These are phyloP conservation scores for Boletales sp. DNA, from an alignment of 768 basidiomycete species.

Conservation along the genomic window DNA sequence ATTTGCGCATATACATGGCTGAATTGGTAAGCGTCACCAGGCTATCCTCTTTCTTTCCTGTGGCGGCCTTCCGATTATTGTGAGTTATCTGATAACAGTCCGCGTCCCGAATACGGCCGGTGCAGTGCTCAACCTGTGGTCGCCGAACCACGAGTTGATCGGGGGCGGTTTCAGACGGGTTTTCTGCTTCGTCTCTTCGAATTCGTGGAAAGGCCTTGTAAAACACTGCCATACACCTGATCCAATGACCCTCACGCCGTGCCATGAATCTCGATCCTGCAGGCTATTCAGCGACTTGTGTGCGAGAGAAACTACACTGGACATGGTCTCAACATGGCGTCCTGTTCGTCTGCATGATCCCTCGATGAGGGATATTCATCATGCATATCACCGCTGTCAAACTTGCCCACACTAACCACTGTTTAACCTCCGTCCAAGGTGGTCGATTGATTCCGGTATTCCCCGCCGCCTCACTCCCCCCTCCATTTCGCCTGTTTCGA, in stretches of 20 bases:
- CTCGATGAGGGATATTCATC: slow-evolving; percentile 3
- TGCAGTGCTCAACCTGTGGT: slow-evolving; percentile 28
- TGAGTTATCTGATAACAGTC: slow-evolving; percentile 19
- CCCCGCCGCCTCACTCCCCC: slow-evolving; percentile 19
- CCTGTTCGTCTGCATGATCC: slow-evolving; percentile 9
- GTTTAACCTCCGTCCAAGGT: slow-evolving; percentile 25
- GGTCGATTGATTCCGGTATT: slow-evolving; percentile 13
- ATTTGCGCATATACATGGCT: slow-evolving; percentile 1
- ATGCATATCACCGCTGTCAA: slow-evolving; percentile 9
- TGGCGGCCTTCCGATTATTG: not conserved
- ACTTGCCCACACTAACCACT: slow-evolving; percentile 9
- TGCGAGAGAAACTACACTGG: not conserved
- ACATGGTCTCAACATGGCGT: slow-evolving; percentile 7
- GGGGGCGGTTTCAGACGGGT: slow-evolving; percentile 19
- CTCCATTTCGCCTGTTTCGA: slow-evolving; percentile 14
- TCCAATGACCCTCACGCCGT: slow-evolving; percentile 1
- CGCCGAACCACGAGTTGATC: slow-evolving; percentile 23
- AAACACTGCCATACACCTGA: slow-evolving; percentile 22
- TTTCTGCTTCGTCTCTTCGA: slow-evolving; percentile 17
- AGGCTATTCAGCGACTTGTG: slow-evolving; percentile 17
- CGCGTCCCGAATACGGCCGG: not conserved
- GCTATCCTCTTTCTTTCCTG: slow-evolving; percentile 9
- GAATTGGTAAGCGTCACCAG: not conserved
- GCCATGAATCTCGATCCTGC: slow-evolving; percentile 3
- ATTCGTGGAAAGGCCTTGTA: slow-evolving; percentile 16